These are phyloP conservation scores for Lasiodiplodia hormozganensis DNA, from an alignment of 2,329 filamentous ascomycete genomes.

Conservation along the genomic window DNA sequence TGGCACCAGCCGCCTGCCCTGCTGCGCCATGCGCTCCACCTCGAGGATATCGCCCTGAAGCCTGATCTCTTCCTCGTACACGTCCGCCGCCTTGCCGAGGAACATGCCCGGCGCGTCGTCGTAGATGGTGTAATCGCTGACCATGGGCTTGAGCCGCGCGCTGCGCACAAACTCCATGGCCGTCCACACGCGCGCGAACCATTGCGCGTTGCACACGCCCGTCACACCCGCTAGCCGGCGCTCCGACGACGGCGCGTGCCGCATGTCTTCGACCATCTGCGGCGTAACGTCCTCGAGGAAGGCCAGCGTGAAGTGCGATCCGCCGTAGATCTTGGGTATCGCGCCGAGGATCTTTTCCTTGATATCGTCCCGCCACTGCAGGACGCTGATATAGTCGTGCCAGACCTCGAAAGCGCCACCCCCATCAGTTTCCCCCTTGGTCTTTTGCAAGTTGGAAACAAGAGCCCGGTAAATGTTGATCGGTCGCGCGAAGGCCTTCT, in stretches of 20 bases:
- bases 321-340: neutral
- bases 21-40: no score
- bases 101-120: no score
- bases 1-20: no score
- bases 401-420: constrained; percentile 28
- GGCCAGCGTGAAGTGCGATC: neutral
- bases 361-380: constrained; percentile 23
- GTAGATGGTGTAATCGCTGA: constrained; percentile 15
- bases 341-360: constrained; percentile 28
- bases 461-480: neutral
- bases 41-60: no score
- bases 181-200: constrained; percentile 34
- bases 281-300: neutral
- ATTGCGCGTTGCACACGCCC: constrained; percentile 31
- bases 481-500: neutral
- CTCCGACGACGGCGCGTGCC: no score
- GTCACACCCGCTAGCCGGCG: constrained; percentile 17
- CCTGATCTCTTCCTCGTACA: neutral
- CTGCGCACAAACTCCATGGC: constrained; percentile 34
- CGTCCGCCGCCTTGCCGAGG: neutral
- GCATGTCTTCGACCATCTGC: neutral
- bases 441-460: no score
- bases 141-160: constrained; percentile 29
- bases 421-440: no score
- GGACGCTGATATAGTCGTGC: constrained; percentile 35